Evolutionary conservation across 108 stramenopile species (phyloP).

Genomic region (Aureococcus anophagefferens): DNA sequence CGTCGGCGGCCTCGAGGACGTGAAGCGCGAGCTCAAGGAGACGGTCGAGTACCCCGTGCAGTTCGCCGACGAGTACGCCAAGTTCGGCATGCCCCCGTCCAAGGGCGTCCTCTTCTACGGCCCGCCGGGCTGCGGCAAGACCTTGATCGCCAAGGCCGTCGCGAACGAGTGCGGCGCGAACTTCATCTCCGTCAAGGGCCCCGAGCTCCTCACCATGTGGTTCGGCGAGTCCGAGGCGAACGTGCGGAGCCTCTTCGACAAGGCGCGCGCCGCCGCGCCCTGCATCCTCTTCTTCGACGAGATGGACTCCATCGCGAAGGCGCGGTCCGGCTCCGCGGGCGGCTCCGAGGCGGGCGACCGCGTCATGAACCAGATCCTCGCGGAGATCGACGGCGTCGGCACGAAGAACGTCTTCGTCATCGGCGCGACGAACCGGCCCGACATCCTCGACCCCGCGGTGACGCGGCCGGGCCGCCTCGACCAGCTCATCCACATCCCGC

Average conservation of each 20-base stretch:
- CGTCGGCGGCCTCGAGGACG: slow-evolving; percentile 96
- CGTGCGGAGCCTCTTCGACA: slow-evolving; percentile 96
- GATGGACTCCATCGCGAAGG: slow-evolving; percentile 98
- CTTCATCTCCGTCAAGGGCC: slow-evolving; percentile 99
- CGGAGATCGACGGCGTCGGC: slow-evolving; percentile 96
- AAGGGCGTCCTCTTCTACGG: slow-evolving; percentile 97
- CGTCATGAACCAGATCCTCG: slow-evolving; percentile 98
- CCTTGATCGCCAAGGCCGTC: slow-evolving; percentile 96
- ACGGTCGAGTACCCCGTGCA: slow-evolving; percentile 97
- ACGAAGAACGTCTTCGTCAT: slow-evolving; percentile 97
- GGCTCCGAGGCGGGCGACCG: slow-evolving; percentile 94
- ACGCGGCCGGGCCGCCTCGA: slow-evolving; percentile 98
- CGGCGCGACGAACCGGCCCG: slow-evolving; percentile 97
- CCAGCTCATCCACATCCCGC: slow-evolving; percentile 97
- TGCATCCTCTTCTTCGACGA: slow-evolving; percentile 99
- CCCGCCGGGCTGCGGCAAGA: slow-evolving; percentile 98
- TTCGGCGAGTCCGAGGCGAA: slow-evolving; percentile 99
- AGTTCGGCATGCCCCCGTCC: slow-evolving; percentile 90
- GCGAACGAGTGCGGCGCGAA: slow-evolving; percentile 99
- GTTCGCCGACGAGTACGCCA: slow-evolving; percentile 87
- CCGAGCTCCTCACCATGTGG: slow-evolving; percentile 95
- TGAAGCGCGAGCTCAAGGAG: slow-evolving; percentile 96
- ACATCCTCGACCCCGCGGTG: slow-evolving; percentile 95
- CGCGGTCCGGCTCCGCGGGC: slow-evolving; percentile 64
- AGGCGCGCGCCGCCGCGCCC: slow-evolving; percentile 94